A percentile compares a stretch with the other conserved stretches of the same genome.
phyloP scores from a whole-genome alignment of 176 grass and related monocot genomes.

The Guadua angustifolia region DNA sequence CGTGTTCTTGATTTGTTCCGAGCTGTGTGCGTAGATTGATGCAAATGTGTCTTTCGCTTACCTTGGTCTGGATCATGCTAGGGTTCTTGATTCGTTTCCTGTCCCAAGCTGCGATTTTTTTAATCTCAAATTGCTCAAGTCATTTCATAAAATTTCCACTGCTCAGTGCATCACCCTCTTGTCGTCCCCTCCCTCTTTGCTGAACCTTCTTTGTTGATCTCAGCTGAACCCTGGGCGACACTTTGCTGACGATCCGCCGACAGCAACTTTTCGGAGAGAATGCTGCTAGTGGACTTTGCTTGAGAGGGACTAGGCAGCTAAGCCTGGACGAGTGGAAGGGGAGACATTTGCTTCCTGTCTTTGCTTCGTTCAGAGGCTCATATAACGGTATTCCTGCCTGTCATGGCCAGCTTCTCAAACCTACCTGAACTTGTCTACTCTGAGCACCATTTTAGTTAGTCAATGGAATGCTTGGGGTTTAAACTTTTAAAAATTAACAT shows the following conservation, averaged over 20 bases:
- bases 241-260: background rate
- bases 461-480: background rate
- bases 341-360: conserved; percentile 3
- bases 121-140: background rate
- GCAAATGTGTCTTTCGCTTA: background rate
- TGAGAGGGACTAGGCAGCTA: conserved; percentile 7
- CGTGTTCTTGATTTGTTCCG: conserved; percentile 22
- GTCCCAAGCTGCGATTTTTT: background rate
- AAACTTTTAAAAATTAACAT: background rate
- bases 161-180: background rate
- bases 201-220: background rate
- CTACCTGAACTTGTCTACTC: conserved; percentile 2
- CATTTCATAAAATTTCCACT: background rate
- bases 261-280: background rate
- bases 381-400: background rate
- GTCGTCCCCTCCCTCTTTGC: background rate
- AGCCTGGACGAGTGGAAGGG: background rate
- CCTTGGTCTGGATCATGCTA: background rate
- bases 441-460: conserved; percentile 11
- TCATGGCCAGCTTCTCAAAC: background rate
- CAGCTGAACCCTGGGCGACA: background rate
- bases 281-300: background rate
- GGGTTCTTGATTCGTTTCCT: conserved; percentile 20
- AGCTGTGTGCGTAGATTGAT: background rate
- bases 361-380: background rate